Conservation (phyloP, 768 basidiomycete genomes). For the Psilocybe cubensis region DNA sequence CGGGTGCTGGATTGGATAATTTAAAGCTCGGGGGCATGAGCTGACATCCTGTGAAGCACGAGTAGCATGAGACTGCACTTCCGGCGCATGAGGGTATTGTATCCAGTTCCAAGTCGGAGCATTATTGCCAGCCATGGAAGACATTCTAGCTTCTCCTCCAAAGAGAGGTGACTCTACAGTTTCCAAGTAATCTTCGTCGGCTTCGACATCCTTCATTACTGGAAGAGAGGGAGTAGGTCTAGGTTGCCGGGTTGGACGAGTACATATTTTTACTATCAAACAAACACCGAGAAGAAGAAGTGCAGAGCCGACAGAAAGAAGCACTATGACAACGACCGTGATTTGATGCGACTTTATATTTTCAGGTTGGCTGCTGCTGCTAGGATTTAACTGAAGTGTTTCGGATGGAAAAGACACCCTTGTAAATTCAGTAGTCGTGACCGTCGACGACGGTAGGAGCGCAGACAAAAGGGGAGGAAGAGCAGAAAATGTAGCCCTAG, state of each 20-base stretch:
- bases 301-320: constrained; percentile 55
- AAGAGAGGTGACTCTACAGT: constrained; percentile 73
- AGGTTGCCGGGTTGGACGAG: constrained; percentile 52
- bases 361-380: constrained; percentile 6
- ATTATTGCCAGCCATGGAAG: constrained; percentile 45
- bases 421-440: constrained; percentile 6
- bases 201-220: constrained; percentile 60
- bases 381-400: constrained; percentile 8
- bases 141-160: constrained; percentile 70
- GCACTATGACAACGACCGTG: constrained; percentile 50
- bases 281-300: constrained; percentile 51
- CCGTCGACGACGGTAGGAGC: constrained; percentile 17
- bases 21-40: neutral
- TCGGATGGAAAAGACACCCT: constrained; percentile 6
- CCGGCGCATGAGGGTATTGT: constrained; percentile 47
- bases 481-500: constrained; percentile 25
- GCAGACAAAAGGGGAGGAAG: constrained; percentile 26
- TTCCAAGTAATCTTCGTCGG: constrained; percentile 47
- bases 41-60: constrained; percentile 5
- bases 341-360: constrained; percentile 37
- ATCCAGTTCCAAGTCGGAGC: constrained; percentile 61
- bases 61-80: constrained; percentile 15
- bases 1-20: constrained; percentile 6
- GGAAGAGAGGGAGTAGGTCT: constrained; percentile 77
- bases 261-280: constrained; percentile 50